Percentiles rank a stretch among this genome's conserved stretches.
phyloP scores from a whole-genome alignment of 176 grass and related monocot genomes.

The Oryza officinalis region DNA sequence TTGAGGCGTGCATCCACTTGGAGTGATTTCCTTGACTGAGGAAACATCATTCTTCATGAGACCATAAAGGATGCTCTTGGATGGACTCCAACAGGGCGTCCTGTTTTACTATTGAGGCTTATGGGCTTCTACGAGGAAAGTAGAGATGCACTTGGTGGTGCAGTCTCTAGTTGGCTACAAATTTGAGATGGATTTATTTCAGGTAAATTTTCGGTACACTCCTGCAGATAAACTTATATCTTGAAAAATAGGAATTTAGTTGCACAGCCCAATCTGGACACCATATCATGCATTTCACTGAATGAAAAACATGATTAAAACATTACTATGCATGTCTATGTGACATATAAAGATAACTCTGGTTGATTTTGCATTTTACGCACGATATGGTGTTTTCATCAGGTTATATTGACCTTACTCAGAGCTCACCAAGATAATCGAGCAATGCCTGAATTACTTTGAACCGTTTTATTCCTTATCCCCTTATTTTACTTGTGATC shows the following conservation, averaged over 20 bases:
- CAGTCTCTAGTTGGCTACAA: slow-evolving; percentile 34
- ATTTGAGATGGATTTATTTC: slow-evolving; percentile 42
- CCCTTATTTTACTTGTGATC: neutral
- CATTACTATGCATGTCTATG: neutral
- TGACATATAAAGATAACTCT: neutral
- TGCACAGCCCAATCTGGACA: neutral
- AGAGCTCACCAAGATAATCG: neutral
- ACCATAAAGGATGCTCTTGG: neutral
- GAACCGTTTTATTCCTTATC: neutral
- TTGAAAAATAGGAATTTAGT: neutral
- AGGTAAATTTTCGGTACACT: slow-evolving; percentile 40
- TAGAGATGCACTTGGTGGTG: slow-evolving; percentile 43
- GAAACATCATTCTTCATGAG: neutral
- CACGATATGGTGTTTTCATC: no score
- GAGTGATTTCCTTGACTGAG: neutral
- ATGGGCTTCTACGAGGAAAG: slow-evolving; percentile 44
- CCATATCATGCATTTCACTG: slow-evolving; percentile 4
- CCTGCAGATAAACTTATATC: neutral
- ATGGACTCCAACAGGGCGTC: neutral
- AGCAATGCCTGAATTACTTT: neutral
- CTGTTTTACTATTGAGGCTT: slow-evolving; percentile 11
- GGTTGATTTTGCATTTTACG: slow-evolving; percentile 7
- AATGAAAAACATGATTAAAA: neutral
- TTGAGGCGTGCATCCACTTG: neutral
- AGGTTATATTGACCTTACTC: no score